These are phyloP conservation scores for Coemansia aciculifera DNA, from an alignment of 192 early-diverging fungal species.

Conservation along the genomic window DNA sequence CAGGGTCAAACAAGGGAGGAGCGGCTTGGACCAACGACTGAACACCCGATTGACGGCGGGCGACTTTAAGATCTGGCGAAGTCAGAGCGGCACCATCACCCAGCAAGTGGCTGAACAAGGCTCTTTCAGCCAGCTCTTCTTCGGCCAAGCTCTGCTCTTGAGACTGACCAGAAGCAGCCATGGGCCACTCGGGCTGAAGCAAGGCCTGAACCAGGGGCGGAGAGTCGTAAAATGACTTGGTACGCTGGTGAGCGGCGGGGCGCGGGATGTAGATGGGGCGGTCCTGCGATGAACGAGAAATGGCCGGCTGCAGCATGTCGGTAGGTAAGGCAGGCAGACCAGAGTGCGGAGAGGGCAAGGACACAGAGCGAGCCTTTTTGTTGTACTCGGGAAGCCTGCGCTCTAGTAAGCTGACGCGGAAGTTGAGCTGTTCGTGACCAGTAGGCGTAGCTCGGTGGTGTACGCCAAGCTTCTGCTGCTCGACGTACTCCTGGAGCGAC, in stretches of 20 bases:
- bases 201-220: constrained; percentile 42
- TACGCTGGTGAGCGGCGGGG: constrained; percentile 24
- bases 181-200: constrained; percentile 20
- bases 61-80: constrained; percentile 19
- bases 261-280: not conserved
- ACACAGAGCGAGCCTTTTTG: constrained; percentile 28
- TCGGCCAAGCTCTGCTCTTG: constrained; percentile 18
- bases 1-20: constrained; percentile 33
- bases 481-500: constrained; percentile 46
- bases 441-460: constrained; percentile 8
- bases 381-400: constrained; percentile 15
- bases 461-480: constrained; percentile 27
- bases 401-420: constrained; percentile 51
- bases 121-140: constrained; percentile 33
- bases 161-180: not conserved
- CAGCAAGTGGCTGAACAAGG: constrained; percentile 40
- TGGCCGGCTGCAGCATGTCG: constrained; percentile 2
- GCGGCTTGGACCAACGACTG: constrained; percentile 8
- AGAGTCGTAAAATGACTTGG: constrained; percentile 37
- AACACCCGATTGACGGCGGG: constrained; percentile 21
- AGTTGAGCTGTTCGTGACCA: constrained; percentile 47
- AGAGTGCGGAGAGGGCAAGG: constrained; percentile 31
- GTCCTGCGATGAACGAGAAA: constrained; percentile 3
- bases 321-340: constrained; percentile 2
- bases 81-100: constrained; percentile 50